Evolutionary conservation across 225 moss, liverwort and hornwort genomes (phyloP).

Genomic region (Marchantia polymorpha): DNA sequence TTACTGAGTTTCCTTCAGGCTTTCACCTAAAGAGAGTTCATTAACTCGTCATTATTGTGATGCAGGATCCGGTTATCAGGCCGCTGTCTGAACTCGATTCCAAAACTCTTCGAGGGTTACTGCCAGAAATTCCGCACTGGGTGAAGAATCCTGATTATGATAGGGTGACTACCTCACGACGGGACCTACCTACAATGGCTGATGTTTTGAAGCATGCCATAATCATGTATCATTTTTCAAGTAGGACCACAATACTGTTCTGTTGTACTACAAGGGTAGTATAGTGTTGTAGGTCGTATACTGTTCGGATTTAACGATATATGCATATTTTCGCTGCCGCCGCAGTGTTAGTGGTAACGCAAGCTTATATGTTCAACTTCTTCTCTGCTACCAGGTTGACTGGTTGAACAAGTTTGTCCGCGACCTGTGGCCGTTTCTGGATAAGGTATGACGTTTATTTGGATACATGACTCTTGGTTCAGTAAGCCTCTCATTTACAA

Average conservation of each 20-base stretch:
- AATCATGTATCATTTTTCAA: too few species aligned
- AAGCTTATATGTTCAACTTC: not conserved
- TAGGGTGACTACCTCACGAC: constrained; percentile 44
- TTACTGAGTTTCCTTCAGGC: not conserved
- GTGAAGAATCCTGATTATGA: constrained; percentile 96
- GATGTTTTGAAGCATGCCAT: too few species aligned
- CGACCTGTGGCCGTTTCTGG: constrained; percentile 44
- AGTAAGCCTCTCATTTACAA: too few species aligned
- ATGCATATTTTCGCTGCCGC: not conserved
- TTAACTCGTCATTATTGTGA: not conserved
- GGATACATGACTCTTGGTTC: not conserved
- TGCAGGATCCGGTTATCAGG: constrained; percentile 72
- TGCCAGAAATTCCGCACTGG: constrained; percentile 92
- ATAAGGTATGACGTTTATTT: constrained; percentile 32
- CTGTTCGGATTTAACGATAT: too few species aligned
- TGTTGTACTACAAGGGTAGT: too few species aligned
- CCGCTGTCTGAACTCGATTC: constrained; percentile 66
- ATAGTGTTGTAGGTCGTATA: too few species aligned
- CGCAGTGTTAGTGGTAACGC: not conserved
- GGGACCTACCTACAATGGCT: too few species aligned
- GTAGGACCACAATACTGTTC: too few species aligned
- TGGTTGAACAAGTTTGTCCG: constrained; percentile 43
- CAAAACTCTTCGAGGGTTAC: constrained; percentile 64
- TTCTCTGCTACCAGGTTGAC: constrained; percentile 38
- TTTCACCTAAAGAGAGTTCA: too few species aligned